Conservation (phyloP, 805 yeast genomes). For the Yarrowia keelungensis region DNA sequence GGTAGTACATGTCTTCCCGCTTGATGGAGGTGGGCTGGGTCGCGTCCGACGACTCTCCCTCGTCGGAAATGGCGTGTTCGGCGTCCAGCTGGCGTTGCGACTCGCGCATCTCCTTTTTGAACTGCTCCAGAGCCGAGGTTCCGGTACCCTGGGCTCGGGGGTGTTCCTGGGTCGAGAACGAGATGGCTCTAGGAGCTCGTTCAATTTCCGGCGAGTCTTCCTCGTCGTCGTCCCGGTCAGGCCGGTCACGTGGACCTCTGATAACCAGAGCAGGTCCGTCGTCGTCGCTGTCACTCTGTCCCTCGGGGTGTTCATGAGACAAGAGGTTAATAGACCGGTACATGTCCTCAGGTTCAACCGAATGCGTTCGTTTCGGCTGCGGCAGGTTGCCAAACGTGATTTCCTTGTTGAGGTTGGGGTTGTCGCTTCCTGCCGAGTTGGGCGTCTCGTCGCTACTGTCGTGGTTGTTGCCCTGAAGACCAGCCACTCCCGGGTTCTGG, state of each 20-base stretch:
- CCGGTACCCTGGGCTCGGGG: conserved; percentile 2
- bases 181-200: conserved; percentile 9
- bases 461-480: neutral
- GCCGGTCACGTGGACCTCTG: conserved; percentile 68
- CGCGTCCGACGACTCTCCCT: conserved; percentile 25
- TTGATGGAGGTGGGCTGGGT: conserved; percentile 25
- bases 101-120: conserved; percentile 23
- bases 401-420: conserved; percentile 48
- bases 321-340: conserved; percentile 82
- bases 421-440: neutral
- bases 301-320: conserved; percentile 40
- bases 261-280: conserved; percentile 83
- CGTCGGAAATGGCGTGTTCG: conserved; percentile 13
- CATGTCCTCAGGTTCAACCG: conserved; percentile 82
- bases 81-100: conserved; percentile 11
- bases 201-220: conserved; percentile 29
- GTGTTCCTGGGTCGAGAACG: conserved; percentile 28
- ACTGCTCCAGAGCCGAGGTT: conserved; percentile 11
- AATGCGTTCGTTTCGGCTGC: conserved; percentile 47
- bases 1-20: conserved; percentile 24
- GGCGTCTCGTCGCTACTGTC: conserved; percentile 11
- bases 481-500: conserved; percentile 8
- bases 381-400: conserved; percentile 68
- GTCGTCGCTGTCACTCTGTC: conserved; percentile 50
- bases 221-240: conserved; percentile 45